phyloP scores from a whole-genome alignment of 2,329 filamentous ascomycete species.

The Fusarium pseudoanthophilum region DNA sequence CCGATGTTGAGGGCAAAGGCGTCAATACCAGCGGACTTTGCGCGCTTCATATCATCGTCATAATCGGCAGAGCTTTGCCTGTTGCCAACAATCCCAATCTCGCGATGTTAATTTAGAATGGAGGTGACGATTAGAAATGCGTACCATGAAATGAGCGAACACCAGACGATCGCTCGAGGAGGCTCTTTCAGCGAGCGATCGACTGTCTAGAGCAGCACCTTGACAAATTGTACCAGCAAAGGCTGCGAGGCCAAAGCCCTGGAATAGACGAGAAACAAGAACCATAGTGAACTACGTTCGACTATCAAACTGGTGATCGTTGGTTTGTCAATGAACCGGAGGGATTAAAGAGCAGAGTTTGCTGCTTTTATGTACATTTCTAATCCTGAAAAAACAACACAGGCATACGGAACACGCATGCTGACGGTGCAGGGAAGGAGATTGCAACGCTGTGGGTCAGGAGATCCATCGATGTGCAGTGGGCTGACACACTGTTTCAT shows the following conservation, averaged over 20 bases:
- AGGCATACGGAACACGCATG: neutral
- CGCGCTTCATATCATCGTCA: conserved; percentile 59
- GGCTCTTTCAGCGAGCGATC: conserved; percentile 10
- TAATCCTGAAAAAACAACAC: too few relatives aligned
- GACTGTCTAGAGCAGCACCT: conserved; percentile 13
- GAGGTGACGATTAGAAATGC: fast-evolving
- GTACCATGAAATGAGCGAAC: conserved; percentile 36
- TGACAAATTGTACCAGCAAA: conserved; percentile 1
- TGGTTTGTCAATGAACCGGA: neutral
- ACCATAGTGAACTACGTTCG: conserved; percentile 4
- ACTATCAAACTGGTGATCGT: neutral
- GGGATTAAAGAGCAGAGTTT: neutral
- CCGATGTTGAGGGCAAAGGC: conserved; percentile 64
- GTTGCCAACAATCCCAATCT: conserved; percentile 59
- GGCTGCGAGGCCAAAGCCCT: conserved; percentile 15
- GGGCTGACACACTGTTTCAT: neutral
- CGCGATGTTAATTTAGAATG: neutral
- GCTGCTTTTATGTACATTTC: neutral
- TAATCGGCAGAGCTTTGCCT: conserved; percentile 56
- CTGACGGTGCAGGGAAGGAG: neutral
- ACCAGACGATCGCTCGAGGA: conserved; percentile 29
- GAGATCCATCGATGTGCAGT: neutral
- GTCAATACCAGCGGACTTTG: conserved; percentile 57
- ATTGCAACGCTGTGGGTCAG: neutral
- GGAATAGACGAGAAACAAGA: conserved; percentile 7